Conservation (phyloP, 2,329 filamentous ascomycete species). For the Diaporthe citri region DNA sequence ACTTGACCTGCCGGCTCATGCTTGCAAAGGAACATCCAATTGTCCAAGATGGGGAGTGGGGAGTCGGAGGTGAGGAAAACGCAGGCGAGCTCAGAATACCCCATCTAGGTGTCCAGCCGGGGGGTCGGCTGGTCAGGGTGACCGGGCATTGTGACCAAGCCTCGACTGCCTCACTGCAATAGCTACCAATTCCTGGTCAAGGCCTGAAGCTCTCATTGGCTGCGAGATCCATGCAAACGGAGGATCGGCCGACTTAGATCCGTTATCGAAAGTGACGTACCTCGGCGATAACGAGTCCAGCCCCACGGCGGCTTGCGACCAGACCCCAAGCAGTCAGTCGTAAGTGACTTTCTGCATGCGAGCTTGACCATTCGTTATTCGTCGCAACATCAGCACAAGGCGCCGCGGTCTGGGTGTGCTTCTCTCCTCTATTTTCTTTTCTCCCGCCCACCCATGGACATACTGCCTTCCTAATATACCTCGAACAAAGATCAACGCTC, state of each 20-base stretch:
- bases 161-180: constrained; percentile 5
- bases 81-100: constrained; percentile 34
- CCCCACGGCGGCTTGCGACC: constrained; percentile 28
- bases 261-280: constrained; percentile 33
- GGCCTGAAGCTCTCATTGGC: constrained; percentile 13
- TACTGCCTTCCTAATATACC: constrained; percentile 31
- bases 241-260: constrained; percentile 33
- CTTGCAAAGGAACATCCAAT: constrained; percentile 19
- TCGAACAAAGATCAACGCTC: constrained; percentile 34
- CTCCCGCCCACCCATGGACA: constrained; percentile 35
- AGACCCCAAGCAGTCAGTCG: constrained; percentile 23
- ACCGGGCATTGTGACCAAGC: constrained; percentile 27
- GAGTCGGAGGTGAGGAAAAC: constrained; percentile 28
- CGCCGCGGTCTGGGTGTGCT: neutral
- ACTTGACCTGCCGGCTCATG: constrained; percentile 33
- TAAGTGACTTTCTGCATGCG: constrained; percentile 27
- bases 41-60: constrained; percentile 5
- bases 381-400: constrained; percentile 16
- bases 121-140: constrained; percentile 23
- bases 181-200: constrained; percentile 9
- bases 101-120: constrained; percentile 17
- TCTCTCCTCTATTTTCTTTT: neutral
- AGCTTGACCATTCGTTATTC: constrained; percentile 10
- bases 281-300: constrained; percentile 24
- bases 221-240: constrained; percentile 16